Conservation (phyloP, 352 stramenopile genomes). For the Hyaloperonospora brassicae region DNA sequence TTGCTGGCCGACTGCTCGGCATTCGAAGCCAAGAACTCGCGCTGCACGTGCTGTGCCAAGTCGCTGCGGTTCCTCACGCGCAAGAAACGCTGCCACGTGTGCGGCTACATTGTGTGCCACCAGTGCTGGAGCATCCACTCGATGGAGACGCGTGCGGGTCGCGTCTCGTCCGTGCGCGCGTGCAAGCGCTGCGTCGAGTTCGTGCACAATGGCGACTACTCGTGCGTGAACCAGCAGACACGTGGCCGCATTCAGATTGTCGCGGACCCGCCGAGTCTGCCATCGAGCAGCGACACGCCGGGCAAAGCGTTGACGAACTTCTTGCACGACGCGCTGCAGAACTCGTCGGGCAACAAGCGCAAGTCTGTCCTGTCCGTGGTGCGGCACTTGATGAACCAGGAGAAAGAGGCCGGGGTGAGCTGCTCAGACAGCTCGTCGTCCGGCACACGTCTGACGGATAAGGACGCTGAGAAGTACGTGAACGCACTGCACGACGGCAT, state of each 20-base stretch:
- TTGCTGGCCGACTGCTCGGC: slow-evolving; percentile 38
- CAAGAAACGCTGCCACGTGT: slow-evolving; percentile 36
- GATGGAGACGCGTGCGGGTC: slow-evolving; percentile 25
- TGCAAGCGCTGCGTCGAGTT: slow-evolving; percentile 46
- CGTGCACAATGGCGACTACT: slow-evolving; percentile 48
- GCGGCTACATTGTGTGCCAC: slow-evolving; percentile 34
- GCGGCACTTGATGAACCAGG: slow-evolving; percentile 44
- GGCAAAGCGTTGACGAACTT: slow-evolving; percentile 26
- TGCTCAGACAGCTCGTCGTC: slow-evolving; percentile 12
- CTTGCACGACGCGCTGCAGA: slow-evolving; percentile 26
- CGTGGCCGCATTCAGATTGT: slow-evolving; percentile 23
- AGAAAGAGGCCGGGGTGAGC: slow-evolving; percentile 18
- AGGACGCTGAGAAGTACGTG: slow-evolving; percentile 25
- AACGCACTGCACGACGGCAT: slow-evolving; percentile 28
- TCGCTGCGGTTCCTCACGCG: slow-evolving; percentile 27
- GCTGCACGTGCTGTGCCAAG: slow-evolving; percentile 53
- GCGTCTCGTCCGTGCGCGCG: slow-evolving; percentile 33
- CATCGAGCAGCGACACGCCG: slow-evolving; percentile 9
- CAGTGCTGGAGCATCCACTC: slow-evolving; percentile 33
- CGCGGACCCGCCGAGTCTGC: slow-evolving; percentile 10
- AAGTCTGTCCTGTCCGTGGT: slow-evolving; percentile 55
- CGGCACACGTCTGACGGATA: slow-evolving; percentile 16
- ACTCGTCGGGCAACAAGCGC: slow-evolving; percentile 21
- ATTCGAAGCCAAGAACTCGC: slow-evolving; percentile 40
- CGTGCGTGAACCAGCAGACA: slow-evolving; percentile 24